Percentiles rank a stretch among this genome's conserved stretches.
Conservation (phyloP, 306 rosid species). For the Prunus persica region DNA sequence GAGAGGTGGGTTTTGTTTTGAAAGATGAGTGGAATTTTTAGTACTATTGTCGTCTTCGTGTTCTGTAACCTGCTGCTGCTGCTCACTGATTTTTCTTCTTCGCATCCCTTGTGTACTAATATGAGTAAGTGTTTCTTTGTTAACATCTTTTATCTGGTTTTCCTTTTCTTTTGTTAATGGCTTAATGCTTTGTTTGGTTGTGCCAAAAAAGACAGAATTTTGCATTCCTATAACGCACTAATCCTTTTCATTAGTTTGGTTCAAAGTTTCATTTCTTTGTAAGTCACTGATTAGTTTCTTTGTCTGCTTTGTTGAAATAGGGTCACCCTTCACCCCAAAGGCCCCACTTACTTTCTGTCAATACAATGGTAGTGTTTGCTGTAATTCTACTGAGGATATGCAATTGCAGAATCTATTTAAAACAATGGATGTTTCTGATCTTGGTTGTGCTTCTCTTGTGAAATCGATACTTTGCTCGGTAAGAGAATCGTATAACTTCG, state of each 20-base stretch:
- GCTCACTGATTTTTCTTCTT: constrained; percentile 14
- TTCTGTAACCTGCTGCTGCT: constrained; percentile 25
- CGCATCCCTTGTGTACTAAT: constrained; percentile 37
- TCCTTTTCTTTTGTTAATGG: not conserved
- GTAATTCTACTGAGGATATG: constrained; percentile 33
- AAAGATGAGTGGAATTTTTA: constrained; percentile 24
- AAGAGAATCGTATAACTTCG: not conserved
- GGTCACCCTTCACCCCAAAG: constrained; percentile 26
- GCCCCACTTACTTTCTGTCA: constrained; percentile 32
- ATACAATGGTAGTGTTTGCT: constrained; percentile 40
- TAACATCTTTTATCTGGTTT: not conserved
- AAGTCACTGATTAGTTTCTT: not conserved
- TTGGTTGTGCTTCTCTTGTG: constrained; percentile 28
- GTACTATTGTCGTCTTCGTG: constrained; percentile 1
- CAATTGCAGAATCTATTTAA: constrained; percentile 10
- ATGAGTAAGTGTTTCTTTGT: constrained; percentile 22
- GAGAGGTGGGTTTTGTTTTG: not conserved
- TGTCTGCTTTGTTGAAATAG: constrained; percentile 14
- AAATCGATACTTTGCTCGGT: constrained; percentile 42
- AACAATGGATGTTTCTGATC: constrained; percentile 21
- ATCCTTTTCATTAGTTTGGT: not conserved
- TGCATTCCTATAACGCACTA: too few species aligned
- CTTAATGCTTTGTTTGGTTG: not conserved
- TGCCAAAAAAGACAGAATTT: not conserved
- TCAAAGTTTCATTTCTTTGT: not conserved